Percentiles rank a stretch among this genome's conserved stretches.
These are phyloP conservation scores for Logfia minima DNA, from an alignment of 129 eudicot genomes.

Conservation along the genomic window DNA sequence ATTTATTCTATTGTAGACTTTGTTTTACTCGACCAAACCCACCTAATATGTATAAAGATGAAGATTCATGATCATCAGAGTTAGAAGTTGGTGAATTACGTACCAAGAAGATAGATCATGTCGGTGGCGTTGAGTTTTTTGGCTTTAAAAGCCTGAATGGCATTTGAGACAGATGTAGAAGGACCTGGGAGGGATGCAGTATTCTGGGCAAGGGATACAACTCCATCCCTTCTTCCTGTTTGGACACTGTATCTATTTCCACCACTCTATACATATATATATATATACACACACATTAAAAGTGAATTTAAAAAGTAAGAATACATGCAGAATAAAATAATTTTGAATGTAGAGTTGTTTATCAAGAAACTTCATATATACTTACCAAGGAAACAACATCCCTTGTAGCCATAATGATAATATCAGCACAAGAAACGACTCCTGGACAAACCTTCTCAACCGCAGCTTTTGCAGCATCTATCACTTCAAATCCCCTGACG, in stretches of 20 bases:
- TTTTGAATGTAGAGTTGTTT: no score
- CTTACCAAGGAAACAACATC: constrained; percentile 53
- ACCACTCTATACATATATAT: constrained; percentile 39
- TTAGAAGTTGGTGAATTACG: neutral
- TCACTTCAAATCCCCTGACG: constrained; percentile 58
- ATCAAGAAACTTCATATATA: no score
- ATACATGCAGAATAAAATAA: neutral
- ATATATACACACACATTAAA: neutral
- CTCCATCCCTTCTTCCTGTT: constrained; percentile 65
- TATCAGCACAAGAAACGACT: constrained; percentile 70
- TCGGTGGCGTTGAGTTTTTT: constrained; percentile 46
- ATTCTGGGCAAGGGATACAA: constrained; percentile 35
- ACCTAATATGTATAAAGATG: no score
- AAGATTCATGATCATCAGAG: no score
- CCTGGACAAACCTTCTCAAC: constrained; percentile 55
- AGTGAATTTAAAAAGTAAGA: neutral
- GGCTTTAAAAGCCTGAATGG: constrained; percentile 34
- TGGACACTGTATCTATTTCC: constrained; percentile 49
- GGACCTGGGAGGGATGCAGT: constrained; percentile 50
- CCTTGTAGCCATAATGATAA: constrained; percentile 59
- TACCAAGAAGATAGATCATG: constrained; percentile 53
- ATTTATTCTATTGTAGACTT: no score
- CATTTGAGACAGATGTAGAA: constrained; percentile 39
- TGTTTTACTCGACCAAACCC: no score
- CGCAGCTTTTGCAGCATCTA: constrained; percentile 46